Conservation (phyloP, 2,329 filamentous ascomycete genomes). For the Geosmithia flava region DNA sequence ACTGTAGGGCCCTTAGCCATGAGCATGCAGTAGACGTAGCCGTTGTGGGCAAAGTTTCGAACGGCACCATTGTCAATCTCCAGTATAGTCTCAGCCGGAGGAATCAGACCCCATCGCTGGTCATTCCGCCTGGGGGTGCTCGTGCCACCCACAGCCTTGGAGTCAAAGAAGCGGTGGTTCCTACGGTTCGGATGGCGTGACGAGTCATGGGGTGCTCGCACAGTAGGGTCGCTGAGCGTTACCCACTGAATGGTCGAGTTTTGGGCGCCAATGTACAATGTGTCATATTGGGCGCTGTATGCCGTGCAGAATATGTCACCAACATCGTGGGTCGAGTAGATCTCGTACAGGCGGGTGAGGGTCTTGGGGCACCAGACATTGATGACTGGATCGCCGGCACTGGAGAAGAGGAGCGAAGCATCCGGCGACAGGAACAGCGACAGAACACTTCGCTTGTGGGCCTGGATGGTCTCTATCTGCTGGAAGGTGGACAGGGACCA, state of each 20-base stretch:
- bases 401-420: slow-evolving; percentile 71
- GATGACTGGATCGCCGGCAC: slow-evolving; percentile 83
- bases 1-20: slow-evolving; percentile 58
- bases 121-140: slow-evolving; percentile 62
- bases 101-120: slow-evolving; percentile 42
- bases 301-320: slow-evolving; percentile 94
- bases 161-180: slow-evolving; percentile 88
- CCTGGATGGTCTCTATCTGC: slow-evolving; percentile 65
- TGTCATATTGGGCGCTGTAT: slow-evolving; percentile 69
- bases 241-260: slow-evolving; percentile 96
- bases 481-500: slow-evolving; percentile 88
- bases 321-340: slow-evolving; percentile 88
- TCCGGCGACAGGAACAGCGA: slow-evolving; percentile 71
- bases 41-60: slow-evolving; percentile 82
- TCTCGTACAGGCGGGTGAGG: slow-evolving; percentile 69
- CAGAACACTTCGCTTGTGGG: slow-evolving; percentile 84
- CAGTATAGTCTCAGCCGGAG: slow-evolving; percentile 43
- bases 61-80: slow-evolving; percentile 76
- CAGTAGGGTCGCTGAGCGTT: slow-evolving; percentile 51
- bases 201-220: slow-evolving; percentile 47
- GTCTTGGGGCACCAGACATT: slow-evolving; percentile 82
- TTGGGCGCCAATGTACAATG: slow-evolving; percentile 82
- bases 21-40: slow-evolving; percentile 95
- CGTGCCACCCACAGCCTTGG: slow-evolving; percentile 69
- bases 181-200: slow-evolving; percentile 62